Percentiles rank a stretch among this genome's conserved stretches.
phyloP scores from a whole-genome alignment of 148 eudicot genomes.

The Camellia japonica region DNA sequence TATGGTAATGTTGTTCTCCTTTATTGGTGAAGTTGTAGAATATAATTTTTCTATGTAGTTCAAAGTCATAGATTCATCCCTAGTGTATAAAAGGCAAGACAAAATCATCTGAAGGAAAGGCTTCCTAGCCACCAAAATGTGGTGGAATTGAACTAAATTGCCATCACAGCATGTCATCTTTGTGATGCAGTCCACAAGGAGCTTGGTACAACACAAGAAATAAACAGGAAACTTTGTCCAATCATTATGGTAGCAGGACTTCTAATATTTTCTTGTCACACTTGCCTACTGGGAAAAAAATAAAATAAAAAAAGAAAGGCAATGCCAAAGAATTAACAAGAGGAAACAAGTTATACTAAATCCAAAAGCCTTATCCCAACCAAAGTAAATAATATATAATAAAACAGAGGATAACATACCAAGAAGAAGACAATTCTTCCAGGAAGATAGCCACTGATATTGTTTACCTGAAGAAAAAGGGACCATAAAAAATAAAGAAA shows the following conservation, averaged over 20 bases:
- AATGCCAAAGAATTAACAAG: not conserved
- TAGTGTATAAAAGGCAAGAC: too few species aligned
- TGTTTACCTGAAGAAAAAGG: constrained; percentile 66
- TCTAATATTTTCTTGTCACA: not conserved
- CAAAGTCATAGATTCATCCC: too few species aligned
- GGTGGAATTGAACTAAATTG: too few species aligned
- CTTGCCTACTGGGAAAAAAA: not conserved
- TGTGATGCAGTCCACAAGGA: not conserved
- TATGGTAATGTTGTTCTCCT: too few species aligned
- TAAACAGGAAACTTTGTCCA: not conserved
- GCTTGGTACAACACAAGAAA: not conserved
- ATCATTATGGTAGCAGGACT: not conserved
- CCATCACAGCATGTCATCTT: too few species aligned
- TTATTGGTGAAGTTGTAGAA: too few species aligned
- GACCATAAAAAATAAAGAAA: not conserved
- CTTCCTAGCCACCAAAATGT: too few species aligned
- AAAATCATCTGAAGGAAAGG: too few species aligned
- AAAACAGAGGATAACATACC: constrained; percentile 46
- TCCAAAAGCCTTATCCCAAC: not conserved
- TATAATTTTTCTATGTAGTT: too few species aligned
- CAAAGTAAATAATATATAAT: not conserved
- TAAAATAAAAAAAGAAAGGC: not conserved
- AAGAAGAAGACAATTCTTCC: constrained; percentile 96
- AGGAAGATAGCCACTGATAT: constrained; percentile 98
- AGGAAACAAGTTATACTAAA: not conserved